Base-by-base conservation (phyloP, 352 stramenopile genomes). In the Phytophthora pini region DNA sequence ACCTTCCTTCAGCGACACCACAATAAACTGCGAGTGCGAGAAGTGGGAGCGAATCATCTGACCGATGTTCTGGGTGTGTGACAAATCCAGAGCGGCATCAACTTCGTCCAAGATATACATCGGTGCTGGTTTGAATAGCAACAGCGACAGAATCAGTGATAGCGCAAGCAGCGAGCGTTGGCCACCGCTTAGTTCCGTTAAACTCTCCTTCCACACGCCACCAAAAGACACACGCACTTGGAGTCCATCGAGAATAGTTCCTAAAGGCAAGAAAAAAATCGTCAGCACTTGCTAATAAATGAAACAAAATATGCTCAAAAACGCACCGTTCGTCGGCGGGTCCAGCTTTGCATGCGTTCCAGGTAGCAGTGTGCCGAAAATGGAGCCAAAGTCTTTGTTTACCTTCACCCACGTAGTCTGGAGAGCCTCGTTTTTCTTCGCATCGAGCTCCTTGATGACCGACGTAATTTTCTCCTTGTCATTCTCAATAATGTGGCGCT, bases 21-120 rank as follows among this genome's bases (percentile, higher is more conserved):
- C 97, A 69, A 99, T 99, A 77, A 99, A 99, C 79, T 99, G 98
- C 65, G 96, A 99, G 69, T 99, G 89, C 31, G 91, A 98, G 75
- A 99, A 99, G 77, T 99, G 98, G 31, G 97, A 98, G 11, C 97
- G 94, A 45, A 99, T 97, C 98, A 99, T 99, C 59, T 98, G 97
- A 15, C 98, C 98, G 71, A 99, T 99, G 74, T 99, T 99, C 68
- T 99, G 98, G 11, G 98, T 99, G 85, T 99, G 98, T 47, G 94
- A 99, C 46, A 99, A 84, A 81, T 99, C 98, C 51, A 99, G 77
- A 41, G 98, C 98, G 27, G 97, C 97, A 72, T 99, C 98, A n/a
- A 99, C 97, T 84, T 99, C 98, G 68, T 99, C 98, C 55, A 99
- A 81, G 87, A 99, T 99, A 75, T 99, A 99, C 97, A 99, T 99